These are phyloP conservation scores for Cerrena zonata DNA, from an alignment of 1,284 basidiomycete species.

Conservation along the genomic window DNA sequence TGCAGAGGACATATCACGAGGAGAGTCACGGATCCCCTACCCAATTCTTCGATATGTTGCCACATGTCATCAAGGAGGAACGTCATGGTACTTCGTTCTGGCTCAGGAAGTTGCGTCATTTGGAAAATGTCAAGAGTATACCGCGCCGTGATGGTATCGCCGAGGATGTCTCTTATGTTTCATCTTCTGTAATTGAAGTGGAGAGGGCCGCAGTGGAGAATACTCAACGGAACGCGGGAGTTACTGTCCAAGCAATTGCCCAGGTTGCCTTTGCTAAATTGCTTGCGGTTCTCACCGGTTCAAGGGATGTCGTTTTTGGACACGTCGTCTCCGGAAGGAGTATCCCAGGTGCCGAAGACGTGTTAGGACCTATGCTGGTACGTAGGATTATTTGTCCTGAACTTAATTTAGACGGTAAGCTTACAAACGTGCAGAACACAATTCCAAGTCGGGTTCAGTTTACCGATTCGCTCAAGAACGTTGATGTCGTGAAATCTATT, in stretches of 20 bases:
- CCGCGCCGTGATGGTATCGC: not conserved
- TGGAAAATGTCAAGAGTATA: slow-evolving; percentile 21
- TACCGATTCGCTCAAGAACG: slow-evolving; percentile 24
- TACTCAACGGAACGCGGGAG: slow-evolving; percentile 17
- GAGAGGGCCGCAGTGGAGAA: not conserved
- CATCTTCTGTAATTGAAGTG: slow-evolving; percentile 1
- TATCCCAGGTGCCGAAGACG: slow-evolving; percentile 37
- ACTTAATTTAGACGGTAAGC: slow-evolving; percentile 5
- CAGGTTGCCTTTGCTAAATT: slow-evolving; percentile 40
- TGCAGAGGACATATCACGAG: slow-evolving; percentile 31
- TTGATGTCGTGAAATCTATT: slow-evolving; percentile 33
- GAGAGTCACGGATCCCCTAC: slow-evolving; percentile 12
- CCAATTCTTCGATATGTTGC: slow-evolving; percentile 34
- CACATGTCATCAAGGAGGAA: slow-evolving; percentile 33
- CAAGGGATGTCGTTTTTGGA: slow-evolving; percentile 40
- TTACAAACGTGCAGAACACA: slow-evolving; percentile 34
- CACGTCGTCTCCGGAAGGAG: slow-evolving; percentile 45
- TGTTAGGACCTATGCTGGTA: slow-evolving; percentile 46
- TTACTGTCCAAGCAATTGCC: slow-evolving; percentile 35
- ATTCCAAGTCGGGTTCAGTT: slow-evolving; percentile 40
- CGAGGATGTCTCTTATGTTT: not conserved
- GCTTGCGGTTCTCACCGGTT: slow-evolving; percentile 30
- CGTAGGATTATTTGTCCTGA: slow-evolving; percentile 16
- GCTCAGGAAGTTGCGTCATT: slow-evolving; percentile 27
- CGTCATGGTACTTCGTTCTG: slow-evolving; percentile 37